Conservation (phyloP, 305 asterid genomes). For the Euphrasia arctica region DNA sequence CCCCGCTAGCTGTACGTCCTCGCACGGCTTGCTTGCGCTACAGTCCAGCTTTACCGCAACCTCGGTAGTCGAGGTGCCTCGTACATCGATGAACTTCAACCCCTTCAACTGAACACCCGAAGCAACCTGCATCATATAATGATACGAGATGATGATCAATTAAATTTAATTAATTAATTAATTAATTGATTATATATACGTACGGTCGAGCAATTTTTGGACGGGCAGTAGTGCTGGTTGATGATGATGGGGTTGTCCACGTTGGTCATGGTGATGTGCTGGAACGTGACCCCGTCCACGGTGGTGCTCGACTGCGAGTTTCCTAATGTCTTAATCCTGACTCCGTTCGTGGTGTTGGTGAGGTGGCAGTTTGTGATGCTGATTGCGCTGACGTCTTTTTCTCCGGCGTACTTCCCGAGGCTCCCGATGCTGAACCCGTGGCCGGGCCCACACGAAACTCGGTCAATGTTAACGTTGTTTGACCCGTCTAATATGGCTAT, state of each 20-base stretch:
- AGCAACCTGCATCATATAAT: conserved; percentile 14
- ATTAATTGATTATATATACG: neutral
- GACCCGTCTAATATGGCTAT: conserved; percentile 40
- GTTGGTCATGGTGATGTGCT: conserved; percentile 16
- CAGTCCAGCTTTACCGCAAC: conserved; percentile 18
- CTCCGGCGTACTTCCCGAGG: conserved; percentile 34
- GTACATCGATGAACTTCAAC: conserved; percentile 27
- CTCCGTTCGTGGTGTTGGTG: conserved; percentile 33
- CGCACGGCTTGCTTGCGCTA: conserved; percentile 28
- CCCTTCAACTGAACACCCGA: conserved; percentile 33
- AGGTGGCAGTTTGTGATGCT: conserved; percentile 26
- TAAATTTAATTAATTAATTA: no score
- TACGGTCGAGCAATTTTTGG: neutral
- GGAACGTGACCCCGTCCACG: conserved; percentile 25
- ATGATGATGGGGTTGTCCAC: conserved; percentile 40
- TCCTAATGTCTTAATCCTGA: conserved; percentile 50
- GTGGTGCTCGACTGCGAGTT: conserved; percentile 11
- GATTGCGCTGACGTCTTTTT: conserved; percentile 32
- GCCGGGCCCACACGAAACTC: conserved; percentile 44
- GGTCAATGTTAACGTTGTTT: conserved; percentile 19
- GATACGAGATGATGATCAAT: no score
- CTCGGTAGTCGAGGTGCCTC: conserved; percentile 23
- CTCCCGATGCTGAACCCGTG: conserved; percentile 64
- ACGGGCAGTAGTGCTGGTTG: conserved; percentile 51
- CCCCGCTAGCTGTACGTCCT: conserved; percentile 21